Base-by-base conservation (phyloP, 2,329 filamentous ascomycete species). In the Neonectria hederae region DNA sequence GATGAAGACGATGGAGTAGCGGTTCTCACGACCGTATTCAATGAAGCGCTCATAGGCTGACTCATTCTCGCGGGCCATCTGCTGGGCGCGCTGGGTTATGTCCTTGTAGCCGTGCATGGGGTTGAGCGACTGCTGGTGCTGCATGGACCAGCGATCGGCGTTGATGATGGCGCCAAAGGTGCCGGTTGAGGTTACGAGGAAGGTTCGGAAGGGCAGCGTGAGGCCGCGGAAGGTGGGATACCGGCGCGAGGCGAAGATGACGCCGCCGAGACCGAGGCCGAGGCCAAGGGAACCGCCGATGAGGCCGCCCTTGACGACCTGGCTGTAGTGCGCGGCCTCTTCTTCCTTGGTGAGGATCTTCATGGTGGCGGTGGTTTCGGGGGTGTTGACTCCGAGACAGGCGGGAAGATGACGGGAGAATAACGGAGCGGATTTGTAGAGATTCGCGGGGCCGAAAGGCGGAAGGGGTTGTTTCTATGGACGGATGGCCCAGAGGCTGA, bases 311-410 rank as follows among this genome's bases (percentile, higher is more conserved):
- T 89, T 90, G 71, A 98, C 76, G 65, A 97, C 96, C 64, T 87
- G 83, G 77, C 84, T 82, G 87, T 97, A 97, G 86, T 97, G 94
- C 58, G 87, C 92, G 65, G 85, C 79, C 82, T 97, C 94, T 83
- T 97, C 93, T 87, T 97, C 93, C 79, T 95, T 93, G 74, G 92
- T 97, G 78, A 98, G 87, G 77, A 98, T 85, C 90, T 97, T 98
- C 96, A 98, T 99, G 68, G 54, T 85, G 54, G 19, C 40, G 40
- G 5, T 59, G 46, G 46, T 62, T 38, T 4, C 21, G 28, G 10
- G 17, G n/a, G 46, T 19, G 13, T 28, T 28, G 28, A 9, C 28
- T 28, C 28, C 28, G 28, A 28, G 7, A 9, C 3, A 9, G 24
- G 35, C 4, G 30, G 21, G 57, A 59, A 17, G 48, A 19, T 11